Conservation (phyloP, 2,329 filamentous ascomycete species). For the Aspergillus fischeri region DNA sequence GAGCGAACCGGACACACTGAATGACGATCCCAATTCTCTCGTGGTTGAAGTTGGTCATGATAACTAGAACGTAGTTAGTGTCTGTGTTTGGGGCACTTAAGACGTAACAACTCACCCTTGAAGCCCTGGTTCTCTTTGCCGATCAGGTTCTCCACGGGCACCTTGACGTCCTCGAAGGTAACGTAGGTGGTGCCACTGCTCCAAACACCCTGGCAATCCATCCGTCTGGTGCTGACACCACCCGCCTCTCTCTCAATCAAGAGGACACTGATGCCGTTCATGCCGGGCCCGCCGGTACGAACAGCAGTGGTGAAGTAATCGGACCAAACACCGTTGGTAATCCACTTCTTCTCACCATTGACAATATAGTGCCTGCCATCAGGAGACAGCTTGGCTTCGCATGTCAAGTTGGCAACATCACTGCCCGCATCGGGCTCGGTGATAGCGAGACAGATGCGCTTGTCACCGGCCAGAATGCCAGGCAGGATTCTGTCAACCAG, state of each 20-base stretch:
- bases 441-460: constrained; percentile 95
- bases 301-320: constrained; percentile 99
- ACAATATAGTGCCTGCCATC: constrained; percentile 99
- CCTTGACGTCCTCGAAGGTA: constrained; percentile 98
- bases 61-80: constrained; percentile 51
- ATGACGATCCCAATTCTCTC: constrained; percentile 98
- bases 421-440: constrained; percentile 94
- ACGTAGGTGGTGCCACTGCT: constrained; percentile 93
- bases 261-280: constrained; percentile 87
- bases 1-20: constrained; percentile 90
- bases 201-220: constrained; percentile 99
- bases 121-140: constrained; percentile 98
- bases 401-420: constrained; percentile 92
- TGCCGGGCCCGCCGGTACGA: constrained; percentile 79
- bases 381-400: constrained; percentile 88
- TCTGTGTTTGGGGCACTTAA: not conserved
- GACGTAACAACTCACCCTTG: constrained; percentile 55
- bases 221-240: constrained; percentile 86
- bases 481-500: constrained; percentile 85
- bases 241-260: constrained; percentile 82
- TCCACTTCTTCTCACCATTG: constrained; percentile 99
- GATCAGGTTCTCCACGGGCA: constrained; percentile 96
- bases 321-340: constrained; percentile 93
- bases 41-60: constrained; percentile 99
- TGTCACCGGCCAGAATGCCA: constrained; percentile 83